A percentile compares a stretch with the other conserved stretches of the same genome.
Evolutionary conservation across 164 flowering plant species (phyloP).

Genomic region (Euptelea pleiosperma): DNA sequence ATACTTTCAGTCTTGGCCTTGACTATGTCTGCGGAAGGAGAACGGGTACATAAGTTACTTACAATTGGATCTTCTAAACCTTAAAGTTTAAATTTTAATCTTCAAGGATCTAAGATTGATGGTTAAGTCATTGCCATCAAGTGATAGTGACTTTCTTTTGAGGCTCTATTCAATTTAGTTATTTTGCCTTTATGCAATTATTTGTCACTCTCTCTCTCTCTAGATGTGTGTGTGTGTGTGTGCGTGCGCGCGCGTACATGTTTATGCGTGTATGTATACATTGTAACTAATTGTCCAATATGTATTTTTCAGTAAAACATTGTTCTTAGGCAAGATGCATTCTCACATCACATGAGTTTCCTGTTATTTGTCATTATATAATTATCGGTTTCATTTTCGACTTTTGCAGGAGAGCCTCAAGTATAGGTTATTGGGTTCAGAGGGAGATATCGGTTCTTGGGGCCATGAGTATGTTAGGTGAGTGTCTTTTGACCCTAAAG

Average conservation of each 20-base stretch:
- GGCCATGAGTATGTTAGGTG: constrained; percentile 99
- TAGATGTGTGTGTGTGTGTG: not conserved
- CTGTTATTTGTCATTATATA: no score
- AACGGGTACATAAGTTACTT: constrained; percentile 52
- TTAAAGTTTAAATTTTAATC: no score
- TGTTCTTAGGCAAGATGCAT: not conserved
- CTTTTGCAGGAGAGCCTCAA: constrained; percentile 78
- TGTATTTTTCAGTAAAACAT: not conserved
- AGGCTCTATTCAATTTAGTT: not conserved
- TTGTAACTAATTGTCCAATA: no score
- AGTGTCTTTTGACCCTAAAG: constrained; percentile 9
- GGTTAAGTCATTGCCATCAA: no score
- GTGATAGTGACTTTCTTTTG: no score
- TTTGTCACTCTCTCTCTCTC: not conserved
- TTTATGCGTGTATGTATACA: no score
- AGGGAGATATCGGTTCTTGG: constrained; percentile 99
- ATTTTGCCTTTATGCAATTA: not conserved
- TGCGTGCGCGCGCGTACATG: no score
- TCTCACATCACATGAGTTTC: no score
- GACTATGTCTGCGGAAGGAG: constrained; percentile 99
- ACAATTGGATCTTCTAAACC: no score
- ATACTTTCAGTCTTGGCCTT: constrained; percentile 94
- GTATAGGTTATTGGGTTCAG: constrained; percentile 86
- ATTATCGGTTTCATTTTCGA: no score
- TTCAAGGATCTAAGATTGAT: no score